These are phyloP conservation scores for Penicillium sp. DNA, from an alignment of 2,329 filamentous ascomycete genomes.

Conservation along the genomic window DNA sequence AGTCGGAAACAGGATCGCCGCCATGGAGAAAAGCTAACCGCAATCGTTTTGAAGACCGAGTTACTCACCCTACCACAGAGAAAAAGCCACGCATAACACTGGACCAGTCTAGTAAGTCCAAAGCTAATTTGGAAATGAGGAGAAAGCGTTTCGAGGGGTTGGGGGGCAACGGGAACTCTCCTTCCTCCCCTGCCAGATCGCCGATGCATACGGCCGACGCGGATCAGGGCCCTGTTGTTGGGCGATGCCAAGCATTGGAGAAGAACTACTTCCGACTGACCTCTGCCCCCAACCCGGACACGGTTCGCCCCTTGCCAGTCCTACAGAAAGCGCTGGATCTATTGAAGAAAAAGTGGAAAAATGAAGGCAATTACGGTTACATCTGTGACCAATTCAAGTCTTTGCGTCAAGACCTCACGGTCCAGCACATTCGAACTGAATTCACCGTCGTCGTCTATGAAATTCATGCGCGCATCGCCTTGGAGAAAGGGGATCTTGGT, in stretches of 20 bases:
- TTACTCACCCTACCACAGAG: slow-evolving; percentile 61
- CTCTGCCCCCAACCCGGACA: slow-evolving; percentile 80
- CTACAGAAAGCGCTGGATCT: slow-evolving; percentile 82
- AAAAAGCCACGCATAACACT: slow-evolving; percentile 51
- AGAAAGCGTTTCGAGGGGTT: slow-evolving; percentile 76
- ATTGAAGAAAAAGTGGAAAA: slow-evolving; percentile 91
- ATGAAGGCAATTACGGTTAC: slow-evolving; percentile 91
- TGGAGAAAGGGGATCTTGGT: slow-evolving; percentile 99
- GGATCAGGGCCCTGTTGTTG: slow-evolving; percentile 70
- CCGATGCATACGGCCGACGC: slow-evolving; percentile 46
- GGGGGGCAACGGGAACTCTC: slow-evolving; percentile 43
- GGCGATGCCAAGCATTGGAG: slow-evolving; percentile 78
- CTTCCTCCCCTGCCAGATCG: slow-evolving; percentile 48
- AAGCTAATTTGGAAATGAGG: slow-evolving; percentile 81
- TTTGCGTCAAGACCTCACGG: slow-evolving; percentile 93
- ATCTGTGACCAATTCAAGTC: slow-evolving; percentile 99
- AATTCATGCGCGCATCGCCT: slow-evolving; percentile 92
- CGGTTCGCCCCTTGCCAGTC: slow-evolving; percentile 79
- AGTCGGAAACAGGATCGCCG: slow-evolving; percentile 55
- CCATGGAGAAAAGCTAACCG: slow-evolving; percentile 75
- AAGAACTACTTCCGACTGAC: slow-evolving; percentile 95
- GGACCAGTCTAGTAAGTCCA: slow-evolving; percentile 77
- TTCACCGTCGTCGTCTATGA: slow-evolving; percentile 97
- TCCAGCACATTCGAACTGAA: slow-evolving; percentile 93
- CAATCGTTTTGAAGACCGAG: slow-evolving; percentile 68